A percentile compares a stretch with the other conserved stretches of the same genome.
Evolutionary conservation across 805 yeast species (phyloP).

Genomic region (Saccharomycopsis sp.): DNA sequence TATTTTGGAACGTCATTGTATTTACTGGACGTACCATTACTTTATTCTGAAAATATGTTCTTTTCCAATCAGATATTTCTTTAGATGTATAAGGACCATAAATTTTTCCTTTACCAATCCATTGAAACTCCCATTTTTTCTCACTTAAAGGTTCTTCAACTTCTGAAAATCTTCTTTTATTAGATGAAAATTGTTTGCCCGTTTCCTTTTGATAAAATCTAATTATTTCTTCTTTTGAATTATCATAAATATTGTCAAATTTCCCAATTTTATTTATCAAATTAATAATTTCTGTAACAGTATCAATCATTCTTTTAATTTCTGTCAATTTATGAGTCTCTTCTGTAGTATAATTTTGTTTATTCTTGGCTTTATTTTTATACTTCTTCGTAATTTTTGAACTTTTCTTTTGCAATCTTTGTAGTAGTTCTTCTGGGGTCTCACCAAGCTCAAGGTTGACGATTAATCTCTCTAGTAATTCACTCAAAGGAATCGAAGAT

Average conservation of each 20-base stretch:
- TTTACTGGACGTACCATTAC: conserved; percentile 30
- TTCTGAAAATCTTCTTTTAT: conserved; percentile 18
- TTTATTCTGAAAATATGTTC: conserved; percentile 35
- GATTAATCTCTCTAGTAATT: conserved; percentile 28
- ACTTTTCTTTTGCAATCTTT: conserved; percentile 25
- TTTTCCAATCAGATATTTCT: conserved; percentile 42
- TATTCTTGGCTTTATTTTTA: neutral
- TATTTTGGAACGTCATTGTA: conserved; percentile 16
- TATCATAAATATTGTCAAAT: conserved; percentile 37
- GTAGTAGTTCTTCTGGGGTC: conserved; percentile 46
- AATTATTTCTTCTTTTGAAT: conserved; percentile 45
- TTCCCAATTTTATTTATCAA: conserved; percentile 31
- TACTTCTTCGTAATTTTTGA: conserved; percentile 19
- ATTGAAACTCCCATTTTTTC: conserved; percentile 38
- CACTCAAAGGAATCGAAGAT: conserved; percentile 7
- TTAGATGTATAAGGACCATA: conserved; percentile 40
- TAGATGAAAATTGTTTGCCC: conserved; percentile 26
- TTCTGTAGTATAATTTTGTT: conserved; percentile 9
- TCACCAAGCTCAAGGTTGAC: conserved; percentile 45
- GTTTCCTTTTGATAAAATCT: conserved; percentile 33
- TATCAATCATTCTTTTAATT: conserved; percentile 24
- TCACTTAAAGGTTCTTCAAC: conserved; percentile 18
- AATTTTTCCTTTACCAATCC: conserved; percentile 31
- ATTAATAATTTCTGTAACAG: conserved; percentile 41
- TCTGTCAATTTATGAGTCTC: conserved; percentile 17